Base-by-base conservation (phyloP, 306 rosid genomes). In the Pterocarpus macrocarpus region DNA sequence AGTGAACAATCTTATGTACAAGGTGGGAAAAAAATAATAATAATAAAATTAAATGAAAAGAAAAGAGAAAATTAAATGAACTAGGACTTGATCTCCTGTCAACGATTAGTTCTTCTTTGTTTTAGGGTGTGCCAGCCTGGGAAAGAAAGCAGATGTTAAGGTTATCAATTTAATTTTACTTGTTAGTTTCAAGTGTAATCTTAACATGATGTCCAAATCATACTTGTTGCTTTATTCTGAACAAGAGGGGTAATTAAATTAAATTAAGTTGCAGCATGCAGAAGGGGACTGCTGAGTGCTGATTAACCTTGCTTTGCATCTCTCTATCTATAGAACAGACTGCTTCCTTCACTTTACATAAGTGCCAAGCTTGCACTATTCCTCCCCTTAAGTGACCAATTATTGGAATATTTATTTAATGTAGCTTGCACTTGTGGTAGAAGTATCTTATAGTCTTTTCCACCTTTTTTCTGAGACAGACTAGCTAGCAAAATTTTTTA, bases 281-380 rank as follows among this genome's bases (percentile, higher is more conserved):
- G 32, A 76, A 34, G 34, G 14, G 56, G 49, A 8, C 2, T 44
- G 33, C 36, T 49, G 30, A 52, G 65, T 52, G 66, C 41, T 17
- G 32, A 63, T 75, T 81, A 59, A 59, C 56, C 50, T 77, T 78
- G 52, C 66, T 76, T 82, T 33, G 71, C 34, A 22, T 39, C 38
- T 62, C 61, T 76, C 82, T 72, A 71, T 64, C 65, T 70, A 38
- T 4, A 68, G 81, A 72, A 81, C 55, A 64, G 71, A 87, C 78
- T 75, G 68, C 47, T 35, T 56, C 73, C 36, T 80, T 34, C 73
- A 66, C 87, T 88, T 80, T 84, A 47, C 69, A 85, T 81, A 85
- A 88, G 91, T 76, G 71, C 4, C 78, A 70, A 52, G 87, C 85
- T 83, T 81, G 74, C 83, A 67, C 69, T 73, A 55, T 39, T 77